Conservation (phyloP, 306 rosid species). For the Cercis canadensis region DNA sequence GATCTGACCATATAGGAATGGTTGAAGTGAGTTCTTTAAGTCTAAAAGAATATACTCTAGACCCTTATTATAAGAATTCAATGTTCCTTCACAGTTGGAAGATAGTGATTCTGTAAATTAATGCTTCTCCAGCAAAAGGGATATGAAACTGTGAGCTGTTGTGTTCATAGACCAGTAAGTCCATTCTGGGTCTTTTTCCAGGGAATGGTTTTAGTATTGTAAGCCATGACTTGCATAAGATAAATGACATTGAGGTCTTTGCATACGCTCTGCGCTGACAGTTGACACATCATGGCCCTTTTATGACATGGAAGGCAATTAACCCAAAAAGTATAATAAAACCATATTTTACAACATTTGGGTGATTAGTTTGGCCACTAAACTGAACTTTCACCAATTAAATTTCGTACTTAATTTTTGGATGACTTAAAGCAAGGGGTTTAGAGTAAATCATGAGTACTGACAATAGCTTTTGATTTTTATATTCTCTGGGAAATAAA, state of each 20-base stretch:
- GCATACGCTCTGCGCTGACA: background rate
- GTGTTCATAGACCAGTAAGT: too few relatives aligned
- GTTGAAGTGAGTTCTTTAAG: background rate
- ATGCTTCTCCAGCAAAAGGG: constrained; percentile 13
- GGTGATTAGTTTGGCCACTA: constrained; percentile 11
- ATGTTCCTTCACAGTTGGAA: constrained; percentile 34
- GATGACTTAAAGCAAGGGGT: too few relatives aligned
- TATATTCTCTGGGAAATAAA: background rate
- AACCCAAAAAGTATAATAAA: background rate
- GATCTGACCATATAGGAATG: background rate
- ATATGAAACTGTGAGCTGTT: background rate
- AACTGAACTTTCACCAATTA: too few relatives aligned
- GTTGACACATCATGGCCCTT: constrained; percentile 1
- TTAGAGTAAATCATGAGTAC: too few relatives aligned
- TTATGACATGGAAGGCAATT: constrained; percentile 23
- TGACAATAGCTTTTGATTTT: background rate
- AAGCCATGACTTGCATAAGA: too few relatives aligned
- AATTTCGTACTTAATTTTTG: too few relatives aligned
- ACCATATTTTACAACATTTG: background rate
- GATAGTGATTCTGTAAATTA: background rate
- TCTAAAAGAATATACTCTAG: background rate
- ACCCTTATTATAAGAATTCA: background rate
- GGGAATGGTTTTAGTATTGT: too few relatives aligned
- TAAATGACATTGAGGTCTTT: background rate
- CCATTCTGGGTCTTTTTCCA: too few relatives aligned